phyloP scores from a whole-genome alignment of 768 basidiomycete genomes.

The Coprinopsis strossmayeri region DNA sequence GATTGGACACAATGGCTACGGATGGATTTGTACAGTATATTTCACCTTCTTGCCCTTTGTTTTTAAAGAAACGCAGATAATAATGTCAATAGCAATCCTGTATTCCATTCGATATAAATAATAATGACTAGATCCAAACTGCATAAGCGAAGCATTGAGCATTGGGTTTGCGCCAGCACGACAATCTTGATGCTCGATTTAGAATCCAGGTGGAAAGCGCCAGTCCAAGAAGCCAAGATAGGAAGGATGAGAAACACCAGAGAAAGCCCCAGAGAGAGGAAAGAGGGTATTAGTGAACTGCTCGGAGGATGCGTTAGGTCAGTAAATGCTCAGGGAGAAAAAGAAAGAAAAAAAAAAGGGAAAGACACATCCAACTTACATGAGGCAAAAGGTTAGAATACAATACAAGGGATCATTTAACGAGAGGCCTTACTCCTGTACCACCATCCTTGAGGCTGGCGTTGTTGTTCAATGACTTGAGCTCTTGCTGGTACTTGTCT shows the following conservation, averaged over 20 bases:
- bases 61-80: background rate
- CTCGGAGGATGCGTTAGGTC: no score
- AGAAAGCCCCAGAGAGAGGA: no score
- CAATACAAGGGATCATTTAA: constrained; percentile 17
- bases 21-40: background rate
- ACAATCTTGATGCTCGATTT: no score
- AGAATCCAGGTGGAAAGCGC: no score
- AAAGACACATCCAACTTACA: no score
- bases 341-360: background rate
- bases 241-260: no score
- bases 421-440: constrained; percentile 24
- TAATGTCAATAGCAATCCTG: no score
- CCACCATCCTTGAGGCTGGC: constrained; percentile 21
- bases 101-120: background rate
- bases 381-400: background rate
- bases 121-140: no score
- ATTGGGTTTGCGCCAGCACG: no score
- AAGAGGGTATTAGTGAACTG: no score
- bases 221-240: no score
- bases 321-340: constrained; percentile 15
- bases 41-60: background rate
- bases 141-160: no score
- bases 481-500: constrained; percentile 21
- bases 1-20: background rate
- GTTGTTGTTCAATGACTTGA: constrained; percentile 16